A percentile compares a stretch with the other conserved stretches of the same genome.
phyloP scores from a whole-genome alignment of 495 filamentous ascomycete genomes.

The Daldinia grandis region DNA sequence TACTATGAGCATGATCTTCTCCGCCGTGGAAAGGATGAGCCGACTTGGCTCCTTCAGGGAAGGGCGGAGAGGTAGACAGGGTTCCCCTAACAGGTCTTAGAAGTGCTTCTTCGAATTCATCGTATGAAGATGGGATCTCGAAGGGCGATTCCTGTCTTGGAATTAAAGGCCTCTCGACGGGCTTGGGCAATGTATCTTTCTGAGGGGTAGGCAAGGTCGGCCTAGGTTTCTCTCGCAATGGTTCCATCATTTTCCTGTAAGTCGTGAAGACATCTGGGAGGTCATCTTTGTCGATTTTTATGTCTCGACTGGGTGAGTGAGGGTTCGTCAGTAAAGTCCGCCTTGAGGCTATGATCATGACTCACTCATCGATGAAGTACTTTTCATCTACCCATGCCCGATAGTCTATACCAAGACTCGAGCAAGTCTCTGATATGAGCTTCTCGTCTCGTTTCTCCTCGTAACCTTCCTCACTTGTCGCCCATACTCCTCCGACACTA shows the following conservation, averaged over 20 bases:
- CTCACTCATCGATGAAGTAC: slow-evolving; percentile 77
- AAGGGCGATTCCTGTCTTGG: slow-evolving; percentile 67
- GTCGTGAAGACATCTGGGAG: slow-evolving; percentile 74
- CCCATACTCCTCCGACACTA: slow-evolving; percentile 70
- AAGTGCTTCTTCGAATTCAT: slow-evolving; percentile 60
- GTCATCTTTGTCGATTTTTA: slow-evolving; percentile 58
- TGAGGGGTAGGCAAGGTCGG: slow-evolving; percentile 54
- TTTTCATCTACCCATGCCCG: slow-evolving; percentile 73
- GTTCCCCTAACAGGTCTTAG: slow-evolving; percentile 58
- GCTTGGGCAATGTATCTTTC: slow-evolving; percentile 58
- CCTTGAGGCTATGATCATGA: slow-evolving; percentile 20
- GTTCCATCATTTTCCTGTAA: slow-evolving; percentile 72
- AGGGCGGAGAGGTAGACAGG: slow-evolving; percentile 50
- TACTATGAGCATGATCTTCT: slow-evolving; percentile 60
- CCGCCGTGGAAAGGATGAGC: slow-evolving; percentile 75
- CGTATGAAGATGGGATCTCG: slow-evolving; percentile 61
- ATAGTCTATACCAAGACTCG: slow-evolving; percentile 60
- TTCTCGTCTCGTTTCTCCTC: slow-evolving; percentile 72
- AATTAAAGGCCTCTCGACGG: slow-evolving; percentile 55
- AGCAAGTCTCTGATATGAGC: slow-evolving; percentile 57
- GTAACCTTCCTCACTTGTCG: slow-evolving; percentile 68
- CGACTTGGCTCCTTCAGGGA: slow-evolving; percentile 57
- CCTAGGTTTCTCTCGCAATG: slow-evolving; percentile 67
- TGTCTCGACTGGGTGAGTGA: slow-evolving; percentile 60
- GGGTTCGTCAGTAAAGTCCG: neutral